Percentiles rank a stretch among this genome's conserved stretches.
phyloP scores from a whole-genome alignment of 2,329 filamentous ascomycete species.

The Lojkania enalia region DNA sequence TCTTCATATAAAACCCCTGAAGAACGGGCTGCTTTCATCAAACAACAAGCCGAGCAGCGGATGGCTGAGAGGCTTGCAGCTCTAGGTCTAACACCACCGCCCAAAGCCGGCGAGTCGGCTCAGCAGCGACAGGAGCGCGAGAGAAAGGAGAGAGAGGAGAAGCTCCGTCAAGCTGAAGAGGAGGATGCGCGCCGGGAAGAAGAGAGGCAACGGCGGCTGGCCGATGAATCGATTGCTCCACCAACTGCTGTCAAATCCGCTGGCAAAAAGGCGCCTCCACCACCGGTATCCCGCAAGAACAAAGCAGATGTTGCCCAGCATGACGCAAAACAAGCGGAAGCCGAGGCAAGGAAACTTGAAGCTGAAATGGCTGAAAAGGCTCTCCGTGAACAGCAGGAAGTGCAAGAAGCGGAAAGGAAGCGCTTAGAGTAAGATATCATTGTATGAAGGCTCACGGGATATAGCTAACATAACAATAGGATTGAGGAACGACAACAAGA shows the following conservation, averaged over 20 bases:
- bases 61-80: slow-evolving; percentile 96
- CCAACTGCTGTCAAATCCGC: slow-evolving; percentile 53
- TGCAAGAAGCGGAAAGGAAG: slow-evolving; percentile 72
- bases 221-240: slow-evolving; percentile 71
- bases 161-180: slow-evolving; percentile 86
- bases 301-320: slow-evolving; percentile 62
- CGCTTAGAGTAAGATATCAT: slow-evolving; percentile 75
- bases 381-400: slow-evolving; percentile 70
- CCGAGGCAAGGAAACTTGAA: slow-evolving; percentile 65
- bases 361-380: slow-evolving; percentile 56
- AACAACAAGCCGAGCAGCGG: slow-evolving; percentile 92
- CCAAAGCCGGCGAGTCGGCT: slow-evolving; percentile 77
- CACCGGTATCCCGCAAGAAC: slow-evolving; percentile 72
- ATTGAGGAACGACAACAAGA: slow-evolving; percentile 74
- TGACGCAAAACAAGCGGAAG: slow-evolving; percentile 56
- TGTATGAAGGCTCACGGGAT: background rate
- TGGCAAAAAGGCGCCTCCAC: slow-evolving; percentile 62
- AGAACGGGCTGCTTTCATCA: slow-evolving; percentile 93
- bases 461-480: slow-evolving; percentile 55
- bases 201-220: slow-evolving; percentile 80
- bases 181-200: slow-evolving; percentile 88
- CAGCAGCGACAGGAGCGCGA: slow-evolving; percentile 88
- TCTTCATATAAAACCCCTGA: slow-evolving; percentile 87
- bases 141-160: slow-evolving; percentile 81
- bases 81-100: slow-evolving; percentile 82